These are phyloP conservation scores for Gloeopeniophorella convolvens DNA, from an alignment of 768 basidiomycete genomes.

Conservation along the genomic window DNA sequence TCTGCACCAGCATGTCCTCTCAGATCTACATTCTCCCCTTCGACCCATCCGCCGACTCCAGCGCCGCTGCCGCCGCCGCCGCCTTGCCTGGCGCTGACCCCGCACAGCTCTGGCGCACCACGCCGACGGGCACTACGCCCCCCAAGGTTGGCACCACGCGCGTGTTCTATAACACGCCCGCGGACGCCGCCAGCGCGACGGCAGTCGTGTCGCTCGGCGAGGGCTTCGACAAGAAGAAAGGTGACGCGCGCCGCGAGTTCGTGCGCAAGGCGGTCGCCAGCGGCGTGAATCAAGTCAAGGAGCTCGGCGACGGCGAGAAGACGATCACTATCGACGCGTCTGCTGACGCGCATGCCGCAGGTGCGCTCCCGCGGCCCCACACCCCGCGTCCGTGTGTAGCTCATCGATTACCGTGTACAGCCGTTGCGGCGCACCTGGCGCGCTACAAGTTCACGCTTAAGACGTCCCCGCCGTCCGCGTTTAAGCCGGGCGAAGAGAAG, in stretches of 20 bases:
- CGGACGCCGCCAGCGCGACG: constrained; percentile 34
- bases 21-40: constrained; percentile 53
- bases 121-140: constrained; percentile 35
- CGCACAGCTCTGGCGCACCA: constrained; percentile 46
- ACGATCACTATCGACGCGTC: constrained; percentile 57
- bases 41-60: constrained; percentile 37
- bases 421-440: constrained; percentile 73
- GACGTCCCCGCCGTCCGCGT: constrained; percentile 59
- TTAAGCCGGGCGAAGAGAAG: constrained; percentile 54
- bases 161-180: constrained; percentile 56
- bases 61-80: constrained; percentile 27
- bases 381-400: too few species aligned
- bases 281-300: constrained; percentile 63
- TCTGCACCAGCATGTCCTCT: constrained; percentile 36
- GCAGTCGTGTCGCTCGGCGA: constrained; percentile 56
- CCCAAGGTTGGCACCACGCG: constrained; percentile 59
- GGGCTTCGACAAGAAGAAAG: constrained; percentile 40
- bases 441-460: constrained; percentile 73
- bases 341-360: constrained; percentile 69
- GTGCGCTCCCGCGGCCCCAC: too few species aligned
- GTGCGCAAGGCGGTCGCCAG: constrained; percentile 66
- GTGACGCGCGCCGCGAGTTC: constrained; percentile 48
- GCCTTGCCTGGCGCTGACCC: constrained; percentile 45
- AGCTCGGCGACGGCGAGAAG: constrained; percentile 51
- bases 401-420: too few species aligned